phyloP scores from a whole-genome alignment of 2,329 filamentous ascomycete genomes.

The Trichoderma sp. region DNA sequence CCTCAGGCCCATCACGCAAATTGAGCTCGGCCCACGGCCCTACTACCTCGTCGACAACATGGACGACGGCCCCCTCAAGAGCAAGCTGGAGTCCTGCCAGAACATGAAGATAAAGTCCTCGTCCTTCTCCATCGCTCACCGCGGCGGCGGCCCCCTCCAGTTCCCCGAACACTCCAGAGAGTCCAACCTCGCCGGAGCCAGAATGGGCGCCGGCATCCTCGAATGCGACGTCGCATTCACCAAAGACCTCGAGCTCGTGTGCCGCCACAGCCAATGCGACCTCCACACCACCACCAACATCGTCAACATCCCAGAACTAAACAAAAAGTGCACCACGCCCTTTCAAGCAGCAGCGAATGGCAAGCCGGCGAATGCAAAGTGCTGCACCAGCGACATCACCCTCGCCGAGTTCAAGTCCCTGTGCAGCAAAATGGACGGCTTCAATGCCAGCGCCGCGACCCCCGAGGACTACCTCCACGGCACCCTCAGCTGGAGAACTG shows the following conservation, averaged over 20 bases:
- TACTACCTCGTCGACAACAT: slow-evolving; percentile 68
- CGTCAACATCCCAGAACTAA: slow-evolving; percentile 62
- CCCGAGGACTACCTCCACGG: slow-evolving; percentile 60
- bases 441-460: slow-evolving; percentile 61
- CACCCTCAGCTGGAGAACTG: slow-evolving; percentile 65
- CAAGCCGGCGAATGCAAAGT: slow-evolving; percentile 61
- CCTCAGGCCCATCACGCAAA: slow-evolving; percentile 47
- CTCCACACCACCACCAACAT: slow-evolving; percentile 72
- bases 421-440: slow-evolving; percentile 72
- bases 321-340: slow-evolving; percentile 64
- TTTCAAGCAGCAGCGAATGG: slow-evolving; percentile 58
- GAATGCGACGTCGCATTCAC: slow-evolving; percentile 73
- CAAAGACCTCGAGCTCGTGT: slow-evolving; percentile 66
- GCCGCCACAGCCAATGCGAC: slow-evolving; percentile 69
- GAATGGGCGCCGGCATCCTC: slow-evolving; percentile 68
- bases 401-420: slow-evolving; percentile 68
- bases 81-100: slow-evolving; percentile 61
- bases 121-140: slow-evolving; percentile 64
- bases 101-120: slow-evolving; percentile 57
- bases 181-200: slow-evolving; percentile 63
- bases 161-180: slow-evolving; percentile 67
- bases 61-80: slow-evolving; percentile 62
- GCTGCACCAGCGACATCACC: slow-evolving; percentile 74
- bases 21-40: slow-evolving; percentile 66
- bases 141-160: slow-evolving; percentile 63